Percentiles rank a stretch among this genome's conserved stretches.
Evolutionary conservation across 495 filamentous ascomycete genomes (phyloP).

Genomic region (Filosporella fistucella): DNA sequence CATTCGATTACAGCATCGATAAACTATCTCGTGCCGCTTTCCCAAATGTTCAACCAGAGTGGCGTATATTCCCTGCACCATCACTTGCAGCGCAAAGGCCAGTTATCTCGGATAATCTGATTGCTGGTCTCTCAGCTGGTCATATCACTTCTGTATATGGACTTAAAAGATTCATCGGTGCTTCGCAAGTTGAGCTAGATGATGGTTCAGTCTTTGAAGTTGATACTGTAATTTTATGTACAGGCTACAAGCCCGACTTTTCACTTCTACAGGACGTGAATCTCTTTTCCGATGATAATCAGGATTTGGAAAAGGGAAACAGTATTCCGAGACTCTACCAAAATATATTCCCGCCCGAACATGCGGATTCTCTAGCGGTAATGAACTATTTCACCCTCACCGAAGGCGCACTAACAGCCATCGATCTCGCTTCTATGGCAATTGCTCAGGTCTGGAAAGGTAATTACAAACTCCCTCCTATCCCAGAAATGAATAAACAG

Average conservation of each 20-base stretch:
- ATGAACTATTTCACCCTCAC: slow-evolving; percentile 19
- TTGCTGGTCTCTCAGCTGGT: slow-evolving; percentile 23
- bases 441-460: slow-evolving; percentile 33
- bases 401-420: slow-evolving; percentile 31
- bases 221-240: slow-evolving; percentile 33
- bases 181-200: slow-evolving; percentile 27
- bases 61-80: slow-evolving; percentile 23
- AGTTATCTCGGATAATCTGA: slow-evolving; percentile 25
- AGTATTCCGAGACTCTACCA: too few relatives aligned
- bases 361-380: slow-evolving; percentile 29
- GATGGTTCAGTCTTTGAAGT: slow-evolving; percentile 31
- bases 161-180: slow-evolving; percentile 25
- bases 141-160: slow-evolving; percentile 23
- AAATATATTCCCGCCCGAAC: slow-evolving; percentile 33
- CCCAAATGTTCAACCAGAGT: slow-evolving; percentile 24
- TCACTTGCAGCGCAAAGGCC: slow-evolving; percentile 15
- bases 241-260: slow-evolving; percentile 33
- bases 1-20: not conserved
- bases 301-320: too few relatives aligned
- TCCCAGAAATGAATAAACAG: slow-evolving; percentile 25
- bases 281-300: too few relatives aligned
- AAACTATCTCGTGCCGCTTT: too few relatives aligned
- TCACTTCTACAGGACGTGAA: too few relatives aligned
- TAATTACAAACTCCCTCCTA: slow-evolving; percentile 22
- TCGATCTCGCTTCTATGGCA: slow-evolving; percentile 31